A percentile compares a stretch with the other conserved stretches of the same genome.
Conservation (phyloP, 306 rosid species). For the Echinosophora koreensis region DNA sequence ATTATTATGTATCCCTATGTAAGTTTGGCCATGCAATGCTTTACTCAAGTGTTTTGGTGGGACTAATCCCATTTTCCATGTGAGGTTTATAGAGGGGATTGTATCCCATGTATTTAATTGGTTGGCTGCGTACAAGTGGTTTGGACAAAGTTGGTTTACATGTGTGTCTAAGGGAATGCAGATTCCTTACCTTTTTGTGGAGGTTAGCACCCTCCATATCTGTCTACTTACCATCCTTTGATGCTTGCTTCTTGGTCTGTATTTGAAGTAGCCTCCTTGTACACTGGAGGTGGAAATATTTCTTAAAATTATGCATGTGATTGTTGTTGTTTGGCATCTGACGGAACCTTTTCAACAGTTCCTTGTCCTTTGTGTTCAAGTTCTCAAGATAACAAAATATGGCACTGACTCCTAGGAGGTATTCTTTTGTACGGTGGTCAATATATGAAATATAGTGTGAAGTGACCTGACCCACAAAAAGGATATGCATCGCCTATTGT, state of each 20-base stretch:
- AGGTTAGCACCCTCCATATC: not conserved
- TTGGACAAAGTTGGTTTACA: not conserved
- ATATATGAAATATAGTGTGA: conserved; percentile 3
- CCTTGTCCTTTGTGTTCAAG: conserved; percentile 31
- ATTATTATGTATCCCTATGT: not conserved
- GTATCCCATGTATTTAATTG: conserved; percentile 11
- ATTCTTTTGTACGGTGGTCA: conserved; percentile 13
- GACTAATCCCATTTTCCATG: conserved; percentile 27
- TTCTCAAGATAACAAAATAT: conserved; percentile 34
- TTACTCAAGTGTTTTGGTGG: not conserved
- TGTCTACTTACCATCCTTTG: not conserved
- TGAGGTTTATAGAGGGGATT: not conserved
- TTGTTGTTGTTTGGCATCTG: not conserved
- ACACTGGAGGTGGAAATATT: not conserved
- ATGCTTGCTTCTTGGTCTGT: conserved; percentile 35
- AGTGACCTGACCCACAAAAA: not conserved
- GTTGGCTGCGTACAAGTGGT: not conserved
- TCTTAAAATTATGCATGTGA: conserved; percentile 16
- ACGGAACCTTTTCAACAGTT: conserved; percentile 30
- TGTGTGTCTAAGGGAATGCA: not conserved
- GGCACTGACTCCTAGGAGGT: conserved; percentile 7
- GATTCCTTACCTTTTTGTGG: not conserved
- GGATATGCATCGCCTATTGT: conserved; percentile 1
- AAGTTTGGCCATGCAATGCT: conserved; percentile 12
- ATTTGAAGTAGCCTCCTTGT: conserved; percentile 27